Evolutionary conservation across 2,329 filamentous ascomycete genomes (phyloP), one percentile per base, ranked within the genome.

Genomic region (Fusarium denticulatum): DNA sequence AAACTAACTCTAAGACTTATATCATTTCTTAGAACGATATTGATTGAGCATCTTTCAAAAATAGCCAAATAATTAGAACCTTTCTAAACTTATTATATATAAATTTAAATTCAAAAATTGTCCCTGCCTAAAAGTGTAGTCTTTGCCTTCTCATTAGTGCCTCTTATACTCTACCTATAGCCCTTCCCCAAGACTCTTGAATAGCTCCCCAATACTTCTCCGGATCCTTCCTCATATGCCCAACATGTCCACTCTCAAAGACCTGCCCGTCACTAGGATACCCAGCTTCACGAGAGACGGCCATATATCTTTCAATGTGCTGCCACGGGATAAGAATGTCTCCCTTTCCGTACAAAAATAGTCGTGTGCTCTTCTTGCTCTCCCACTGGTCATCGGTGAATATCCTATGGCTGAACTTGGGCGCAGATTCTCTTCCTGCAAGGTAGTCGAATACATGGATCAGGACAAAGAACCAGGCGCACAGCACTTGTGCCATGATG

Each of bases 221-320:
- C 0, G 65, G 64, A 16, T 43, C 22, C 11, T 28, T 39, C 8
- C 42, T 68, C 65, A 68, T 68, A 5, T 67, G 63, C 0, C 34
- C 65, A 7, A 68, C 64, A 39, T 68, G 65, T 2, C 65, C 65
- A 30, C 64, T 68, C 3, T 62, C 22, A 4, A 68, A 68, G 2
- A 49, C 3, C 15, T 53, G 45, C 6, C 64, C 64, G 4, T 68
- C 55, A 4, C 30, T 46, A 11, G 22, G 18, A 0, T 53, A 68
- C 5, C 65, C 64, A 3, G 18, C 15, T 0, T 26, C 37, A 0
- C 37, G 16, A 0, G 36, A 60, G 0, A 15, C 11, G 0, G 65
- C 65, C 7, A 68, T 62, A 3, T 62, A 37, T 12, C 39, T 36
- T 20, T 68, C 64, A 4, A 68, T 43, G 15, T 68, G 55, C 6